Conservation (phyloP, 2,329 filamentous ascomycete genomes). For the Colletotrichum somersetense region DNA sequence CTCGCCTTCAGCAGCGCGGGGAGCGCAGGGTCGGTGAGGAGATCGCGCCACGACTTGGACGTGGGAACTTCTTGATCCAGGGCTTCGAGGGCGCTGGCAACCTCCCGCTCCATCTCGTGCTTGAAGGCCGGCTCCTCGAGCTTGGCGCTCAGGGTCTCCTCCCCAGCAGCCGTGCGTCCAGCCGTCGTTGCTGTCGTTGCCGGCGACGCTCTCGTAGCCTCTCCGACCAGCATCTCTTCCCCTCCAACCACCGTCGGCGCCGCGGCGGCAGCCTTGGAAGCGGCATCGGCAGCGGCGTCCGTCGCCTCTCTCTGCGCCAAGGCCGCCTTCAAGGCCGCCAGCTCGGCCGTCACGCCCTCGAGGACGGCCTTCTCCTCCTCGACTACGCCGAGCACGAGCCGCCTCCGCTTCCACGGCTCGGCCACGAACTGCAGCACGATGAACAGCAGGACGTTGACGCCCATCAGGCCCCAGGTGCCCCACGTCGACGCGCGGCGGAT, state of each 20-base stretch:
- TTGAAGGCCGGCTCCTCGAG: conserved; percentile 35
- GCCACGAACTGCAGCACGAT: conserved; percentile 88
- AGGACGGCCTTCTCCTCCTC: conserved; percentile 76
- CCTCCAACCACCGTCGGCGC: conserved; percentile 45
- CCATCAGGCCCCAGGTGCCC: conserved; percentile 99
- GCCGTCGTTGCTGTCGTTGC: background rate
- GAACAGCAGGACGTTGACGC: conserved; percentile 91
- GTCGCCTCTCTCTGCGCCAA: conserved; percentile 48
- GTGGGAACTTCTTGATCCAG: conserved; percentile 20
- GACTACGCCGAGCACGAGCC: conserved; percentile 86
- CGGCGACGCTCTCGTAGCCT: conserved; percentile 6
- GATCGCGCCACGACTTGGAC: conserved; percentile 57
- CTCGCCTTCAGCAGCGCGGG: conserved; percentile 63
- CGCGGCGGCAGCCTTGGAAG: conserved; percentile 47
- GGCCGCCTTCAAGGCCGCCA: conserved; percentile 51
- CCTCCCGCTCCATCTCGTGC: conserved; percentile 35
- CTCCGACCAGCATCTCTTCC: conserved; percentile 25
- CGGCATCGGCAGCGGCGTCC: conserved; percentile 49
- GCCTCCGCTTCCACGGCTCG: conserved; percentile 88
- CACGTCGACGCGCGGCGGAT: conserved; percentile 96
- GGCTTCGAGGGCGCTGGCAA: conserved; percentile 19
- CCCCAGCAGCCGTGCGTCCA: conserved; percentile 30
- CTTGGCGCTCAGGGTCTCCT: conserved; percentile 15
- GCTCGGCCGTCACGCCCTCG: conserved; percentile 61
- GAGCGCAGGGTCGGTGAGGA: conserved; percentile 55